phyloP scores from a whole-genome alignment of 352 stramenopile species.

The Elongisporangium anandrum region DNA sequence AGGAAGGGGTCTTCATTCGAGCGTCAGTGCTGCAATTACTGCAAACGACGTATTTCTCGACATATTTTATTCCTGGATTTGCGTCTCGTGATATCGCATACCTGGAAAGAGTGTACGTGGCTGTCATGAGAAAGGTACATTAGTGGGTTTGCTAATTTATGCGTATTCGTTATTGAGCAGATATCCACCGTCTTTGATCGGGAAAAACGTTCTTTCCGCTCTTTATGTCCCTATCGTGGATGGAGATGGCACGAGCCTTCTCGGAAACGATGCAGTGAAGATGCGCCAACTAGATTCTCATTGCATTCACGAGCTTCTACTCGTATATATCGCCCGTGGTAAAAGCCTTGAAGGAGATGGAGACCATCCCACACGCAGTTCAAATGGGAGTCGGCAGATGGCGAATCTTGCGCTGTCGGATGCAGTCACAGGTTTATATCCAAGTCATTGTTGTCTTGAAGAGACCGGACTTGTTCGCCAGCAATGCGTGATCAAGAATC shows the following conservation, averaged over 20 bases:
- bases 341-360: not conserved
- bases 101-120: constrained; percentile 11
- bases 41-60: constrained; percentile 11
- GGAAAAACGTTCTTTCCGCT: constrained; percentile 5
- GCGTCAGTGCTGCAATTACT: constrained; percentile 15
- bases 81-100: constrained; percentile 5
- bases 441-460: not conserved
- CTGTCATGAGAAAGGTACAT: not conserved
- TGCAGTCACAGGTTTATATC: constrained; percentile 8
- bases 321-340: constrained; percentile 12
- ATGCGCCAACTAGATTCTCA: constrained; percentile 7
- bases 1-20: constrained; percentile 6
- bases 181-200: constrained; percentile 13
- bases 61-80: constrained; percentile 5
- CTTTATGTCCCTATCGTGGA: constrained; percentile 11
- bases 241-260: not conserved
- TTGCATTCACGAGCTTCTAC: constrained; percentile 11
- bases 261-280: not conserved
- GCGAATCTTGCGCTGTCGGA: constrained; percentile 10
- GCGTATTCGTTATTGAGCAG: not conserved
- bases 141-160: not conserved
- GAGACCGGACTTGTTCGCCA: not conserved
- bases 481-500: constrained; percentile 12
- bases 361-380: not conserved
- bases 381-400: not conserved